Conservation (phyloP, 805 yeast species). For the Yamadazyma nakazawae region DNA sequence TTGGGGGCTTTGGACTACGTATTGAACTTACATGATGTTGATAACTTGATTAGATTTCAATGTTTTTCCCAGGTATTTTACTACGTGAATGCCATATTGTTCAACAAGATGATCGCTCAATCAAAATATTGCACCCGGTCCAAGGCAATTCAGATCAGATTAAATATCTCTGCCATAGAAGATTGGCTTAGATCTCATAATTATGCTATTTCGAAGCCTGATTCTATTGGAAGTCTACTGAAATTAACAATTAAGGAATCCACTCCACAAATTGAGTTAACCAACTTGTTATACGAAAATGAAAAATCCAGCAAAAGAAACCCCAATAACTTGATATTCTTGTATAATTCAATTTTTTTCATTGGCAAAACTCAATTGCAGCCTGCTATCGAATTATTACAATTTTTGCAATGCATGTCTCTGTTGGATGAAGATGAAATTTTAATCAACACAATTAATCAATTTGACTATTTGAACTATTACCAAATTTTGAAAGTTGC, state of each 20-base stretch:
- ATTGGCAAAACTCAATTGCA: constrained; percentile 65
- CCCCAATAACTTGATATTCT: constrained; percentile 53
- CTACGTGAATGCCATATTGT: constrained; percentile 69
- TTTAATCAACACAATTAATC: constrained; percentile 49
- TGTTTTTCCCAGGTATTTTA: constrained; percentile 73
- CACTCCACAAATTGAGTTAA: constrained; percentile 12
- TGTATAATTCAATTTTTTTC: constrained; percentile 60
- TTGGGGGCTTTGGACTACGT: constrained; percentile 87
- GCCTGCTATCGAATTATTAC: constrained; percentile 75
- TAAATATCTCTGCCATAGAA: constrained; percentile 81
- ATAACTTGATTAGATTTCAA: constrained; percentile 73
- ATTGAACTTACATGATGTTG: constrained; percentile 75
- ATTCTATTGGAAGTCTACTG: constrained; percentile 27
- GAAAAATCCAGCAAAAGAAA: constrained; percentile 20
- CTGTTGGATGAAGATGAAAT: constrained; percentile 64
- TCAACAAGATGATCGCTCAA: constrained; percentile 67
- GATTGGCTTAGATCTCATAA: constrained; percentile 87
- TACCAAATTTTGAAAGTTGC: constrained; percentile 67
- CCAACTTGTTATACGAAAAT: constrained; percentile 23
- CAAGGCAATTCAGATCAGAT: constrained; percentile 83
- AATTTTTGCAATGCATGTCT: constrained; percentile 87
- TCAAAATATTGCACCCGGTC: constrained; percentile 74
- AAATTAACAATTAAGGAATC: constrained; percentile 15
- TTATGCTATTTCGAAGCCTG: constrained; percentile 39
- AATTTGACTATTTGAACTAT: constrained; percentile 59